Base-by-base conservation (phyloP, 2,329 filamentous ascomycete species). In the Ophiostoma ulmi region DNA sequence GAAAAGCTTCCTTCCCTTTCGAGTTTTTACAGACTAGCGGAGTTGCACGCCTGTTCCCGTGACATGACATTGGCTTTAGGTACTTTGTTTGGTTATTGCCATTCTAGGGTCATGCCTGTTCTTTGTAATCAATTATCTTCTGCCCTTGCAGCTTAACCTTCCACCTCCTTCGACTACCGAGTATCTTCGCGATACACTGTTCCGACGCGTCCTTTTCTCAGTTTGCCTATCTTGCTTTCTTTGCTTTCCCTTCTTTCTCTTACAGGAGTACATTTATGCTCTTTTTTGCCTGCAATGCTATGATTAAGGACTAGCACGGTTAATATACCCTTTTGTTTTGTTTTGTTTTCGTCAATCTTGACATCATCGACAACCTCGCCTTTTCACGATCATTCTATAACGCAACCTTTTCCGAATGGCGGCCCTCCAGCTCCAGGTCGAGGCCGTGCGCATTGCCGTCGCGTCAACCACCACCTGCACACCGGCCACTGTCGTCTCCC, bases 391-490 rank as follows among this genome's bases (percentile, higher is more conserved):
- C 5, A 10, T 1, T 26, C 55, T 20, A 39, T 13, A 38, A 26
- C 63, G 20, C 63, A 36, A 39, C 63, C 14, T 39, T 65, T 22
- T 13, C n/a, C 63, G 13, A 36, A 83, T 83, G 81, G 77, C 79
- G 75, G 78, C 80, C 61, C 72, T 78, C 69, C 76, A 79, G 73
- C 73, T 77, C 71, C 80, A 81, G 74, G 80, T 81, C 74, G 82
- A 84, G 71, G 80, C 78, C 71, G 80, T 86, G 76, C 84, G 83
- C 76, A 77, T 76, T 74, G 81, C 83, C 69, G 79, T 86, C 55
- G 76, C 78, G 68, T 82, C 82, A 26, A 80, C 80, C 74, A 77
- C 82, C 69, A 84, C 83, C 75, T 86, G 84, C 74, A 81, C 83
- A 39, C 77, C 81, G 17, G 76, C 80, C 13, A 86, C 83, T 1